Base-by-base conservation (phyloP, 75 land plant species). In the Gnetum montanum region DNA sequence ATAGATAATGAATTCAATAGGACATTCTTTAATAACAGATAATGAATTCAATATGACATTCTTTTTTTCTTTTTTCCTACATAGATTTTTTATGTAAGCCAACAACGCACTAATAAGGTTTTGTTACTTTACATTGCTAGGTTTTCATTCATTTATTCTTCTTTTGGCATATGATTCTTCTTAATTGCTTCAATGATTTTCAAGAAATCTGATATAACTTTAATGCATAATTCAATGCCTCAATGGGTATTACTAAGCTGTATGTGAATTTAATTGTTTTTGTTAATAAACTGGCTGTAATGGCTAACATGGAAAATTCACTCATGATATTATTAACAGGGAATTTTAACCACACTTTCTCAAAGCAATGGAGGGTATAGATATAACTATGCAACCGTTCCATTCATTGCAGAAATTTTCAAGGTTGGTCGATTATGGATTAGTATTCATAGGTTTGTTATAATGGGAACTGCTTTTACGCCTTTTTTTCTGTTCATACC, bases 371-470 rank as follows among this genome's bases (percentile, higher is more conserved):
- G 95, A 7, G 64, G 70, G 18, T 92, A 92, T 44, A 61, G 43
- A 46, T 92, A 92, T 57, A 87, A 92, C 53, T 92, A 88, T 64
- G 97, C 89, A 4, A 92, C 95, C 2, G 67, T 92, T 59, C 97
- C 97, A 31, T 84, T 92, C 57, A 79, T 92, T 40, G 93, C 85
- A 45, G 97, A 92, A 61, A 59, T 84, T 28, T 75, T 81, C 11
- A 92, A 92, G 95, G 97, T 92, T 58, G 8, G 55, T 7, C 4
- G 31, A 18, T 26, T 63, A 5, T 50, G 30, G 54, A 3, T 6
- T 6, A 30, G 18, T 50, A 30, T 50, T 18, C 18, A 19, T 50
- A 29, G 53, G 53, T 16, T 50, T 50, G 54, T 18, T 30, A 30
- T 34, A 6, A 6, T 26, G 27, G 28, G 20, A 50, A 50, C 28